Evolutionary conservation across 2,329 filamentous ascomycete species (phyloP), one percentile per base, ranked within the genome.

Genomic region (Zopfia rhizophila): DNA sequence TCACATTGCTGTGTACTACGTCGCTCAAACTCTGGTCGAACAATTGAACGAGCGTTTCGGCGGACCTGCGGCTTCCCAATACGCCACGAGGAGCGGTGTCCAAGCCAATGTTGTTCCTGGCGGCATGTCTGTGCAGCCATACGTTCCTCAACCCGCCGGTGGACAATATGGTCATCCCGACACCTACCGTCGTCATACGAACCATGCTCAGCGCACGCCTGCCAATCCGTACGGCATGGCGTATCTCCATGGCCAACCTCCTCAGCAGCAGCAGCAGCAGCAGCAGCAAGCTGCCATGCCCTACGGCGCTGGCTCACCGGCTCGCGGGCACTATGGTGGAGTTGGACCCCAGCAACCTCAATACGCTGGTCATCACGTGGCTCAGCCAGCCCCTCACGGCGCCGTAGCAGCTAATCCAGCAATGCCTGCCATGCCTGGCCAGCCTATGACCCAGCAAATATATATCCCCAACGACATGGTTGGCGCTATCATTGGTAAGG

Each of bases 401-500:
- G 88, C 85, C 16, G 87, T 88, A 41, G 86, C 89, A 38, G 84
- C 85, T 52, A 88, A 90, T 65, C 88, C 90, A 84, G 51, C 59
- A 13, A 57, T 57, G 28, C 60, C 51, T 3, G 23, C 85, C 75
- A 81, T 92, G 63, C 87, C 89, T 28, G 90, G 90, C 38, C 87
- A 90, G 55, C 91, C 92, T 38, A 80, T 97, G 66, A 99, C 94
- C 3, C 94, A 99, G 75, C 94, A 99, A 75, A 99, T 99, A 59
- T 99, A 89, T 77, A 99, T 99, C 63, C 94, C 94, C 47, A 99
- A 99, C 70, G 94, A 99, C 68, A 97, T 99, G 94, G 94, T 99
- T 41, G 94, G 94, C 54, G 94, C 94, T 44, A 99, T 99, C 65
- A 99, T 99, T 63, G 94, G 94, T 66, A 99, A 99, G 78, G 94